phyloP scores from a whole-genome alignment of 2,329 filamentous ascomycete genomes.

The Aureobasidium pullulans region DNA sequence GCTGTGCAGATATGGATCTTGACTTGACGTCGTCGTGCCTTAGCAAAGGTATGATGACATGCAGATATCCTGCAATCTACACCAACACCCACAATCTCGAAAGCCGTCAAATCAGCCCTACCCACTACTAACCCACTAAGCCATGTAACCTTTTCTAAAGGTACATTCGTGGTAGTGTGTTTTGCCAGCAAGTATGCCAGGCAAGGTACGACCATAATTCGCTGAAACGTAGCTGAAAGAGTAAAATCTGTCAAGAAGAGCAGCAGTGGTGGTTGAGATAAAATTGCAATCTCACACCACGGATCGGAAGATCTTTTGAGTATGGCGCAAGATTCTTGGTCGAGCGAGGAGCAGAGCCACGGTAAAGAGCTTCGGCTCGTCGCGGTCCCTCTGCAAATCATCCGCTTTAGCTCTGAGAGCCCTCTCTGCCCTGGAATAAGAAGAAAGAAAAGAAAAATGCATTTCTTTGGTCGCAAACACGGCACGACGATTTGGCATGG shows the following conservation, averaged over 20 bases:
- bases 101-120: no score
- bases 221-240: no score
- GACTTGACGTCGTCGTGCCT: neutral
- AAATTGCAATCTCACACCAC: neutral
- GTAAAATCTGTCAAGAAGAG: no score
- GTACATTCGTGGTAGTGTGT: no score
- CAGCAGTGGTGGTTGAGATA: no score
- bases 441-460: neutral
- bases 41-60: neutral
- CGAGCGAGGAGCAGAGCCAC: no score
- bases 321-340: no score
- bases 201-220: no score
- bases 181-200: no score
- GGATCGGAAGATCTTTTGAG: no score
- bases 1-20: neutral
- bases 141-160: no score
- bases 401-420: neutral
- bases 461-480: neutral
- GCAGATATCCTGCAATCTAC: neutral
- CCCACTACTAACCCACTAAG: neutral
- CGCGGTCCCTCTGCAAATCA: neutral
- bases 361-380: neutral
- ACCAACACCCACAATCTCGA: neutral
- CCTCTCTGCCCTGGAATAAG: neutral
- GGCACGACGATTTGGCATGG: neutral